These are phyloP conservation scores for Cadophora sp. DNA, from an alignment of 2,329 filamentous ascomycete species.

Conservation along the genomic window DNA sequence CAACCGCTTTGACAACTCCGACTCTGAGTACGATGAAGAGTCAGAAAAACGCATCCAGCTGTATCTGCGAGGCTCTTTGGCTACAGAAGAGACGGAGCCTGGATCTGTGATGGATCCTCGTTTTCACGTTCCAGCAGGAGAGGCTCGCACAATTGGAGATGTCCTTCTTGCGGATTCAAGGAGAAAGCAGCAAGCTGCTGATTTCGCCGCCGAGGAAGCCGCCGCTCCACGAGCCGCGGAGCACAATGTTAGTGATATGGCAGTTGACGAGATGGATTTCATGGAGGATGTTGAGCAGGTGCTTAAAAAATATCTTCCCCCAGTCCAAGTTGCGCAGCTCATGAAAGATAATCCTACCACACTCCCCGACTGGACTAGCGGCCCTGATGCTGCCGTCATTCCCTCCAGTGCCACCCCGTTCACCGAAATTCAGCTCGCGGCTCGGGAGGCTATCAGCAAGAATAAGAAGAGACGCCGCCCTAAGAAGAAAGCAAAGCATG, in stretches of 20 bases:
- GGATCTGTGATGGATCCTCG: not conserved
- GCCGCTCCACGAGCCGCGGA: not conserved
- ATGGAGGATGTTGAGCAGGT: not conserved
- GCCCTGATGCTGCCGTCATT: not conserved
- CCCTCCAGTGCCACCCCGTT: not conserved
- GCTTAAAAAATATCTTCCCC: not conserved
- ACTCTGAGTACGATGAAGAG: not conserved
- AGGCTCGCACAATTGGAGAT: not conserved
- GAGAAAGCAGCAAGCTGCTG: no score
- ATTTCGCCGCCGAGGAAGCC: not conserved
- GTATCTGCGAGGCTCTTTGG: not conserved
- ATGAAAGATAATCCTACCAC: not conserved
- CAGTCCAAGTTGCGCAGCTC: not conserved
- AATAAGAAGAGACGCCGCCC: conserved; percentile 10
- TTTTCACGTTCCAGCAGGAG: not conserved
- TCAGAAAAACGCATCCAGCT: not conserved
- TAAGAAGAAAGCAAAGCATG: not conserved
- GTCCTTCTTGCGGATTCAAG: not conserved
- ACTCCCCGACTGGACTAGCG: not conserved
- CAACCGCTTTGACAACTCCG: conserved; percentile 8
- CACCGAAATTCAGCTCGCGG: conserved; percentile 6
- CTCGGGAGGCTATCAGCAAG: not conserved
- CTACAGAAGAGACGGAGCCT: not conserved
- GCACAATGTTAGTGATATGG: not conserved
- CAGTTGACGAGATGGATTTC: not conserved